Evolutionary conservation across 306 rosid species (phyloP).

Genomic region (Cicer cuneatum): DNA sequence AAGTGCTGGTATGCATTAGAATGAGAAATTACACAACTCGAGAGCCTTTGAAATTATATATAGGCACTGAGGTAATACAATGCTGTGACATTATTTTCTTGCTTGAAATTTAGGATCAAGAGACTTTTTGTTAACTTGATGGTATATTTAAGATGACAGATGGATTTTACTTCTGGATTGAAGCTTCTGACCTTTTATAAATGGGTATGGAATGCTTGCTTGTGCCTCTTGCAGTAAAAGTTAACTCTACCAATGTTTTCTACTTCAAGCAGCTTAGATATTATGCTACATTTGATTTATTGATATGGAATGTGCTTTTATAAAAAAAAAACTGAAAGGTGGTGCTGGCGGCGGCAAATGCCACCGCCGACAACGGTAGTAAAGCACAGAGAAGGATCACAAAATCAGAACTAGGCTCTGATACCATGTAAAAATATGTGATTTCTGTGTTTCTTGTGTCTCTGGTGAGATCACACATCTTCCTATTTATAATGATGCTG

Average conservation of each 20-base stretch:
- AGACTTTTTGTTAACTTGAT: conserved; percentile 33
- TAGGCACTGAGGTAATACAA: conserved; percentile 35
- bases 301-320: too few relatives aligned
- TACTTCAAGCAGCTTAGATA: neutral
- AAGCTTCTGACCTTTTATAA: conserved; percentile 23
- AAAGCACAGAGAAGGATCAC: too few relatives aligned
- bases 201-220: conserved; percentile 35
- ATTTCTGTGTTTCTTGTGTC: too few relatives aligned
- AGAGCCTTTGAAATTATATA: conserved; percentile 20
- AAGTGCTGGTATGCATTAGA: conserved; percentile 42
- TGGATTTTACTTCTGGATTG: conserved; percentile 36
- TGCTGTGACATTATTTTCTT: conserved; percentile 29
- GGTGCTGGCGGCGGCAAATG: too few relatives aligned
- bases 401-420: too few relatives aligned
- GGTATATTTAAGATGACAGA: conserved; percentile 35
- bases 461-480: too few relatives aligned
- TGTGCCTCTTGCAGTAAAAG: neutral
- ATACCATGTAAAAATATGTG: too few relatives aligned
- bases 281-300: neutral
- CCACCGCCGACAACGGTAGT: too few relatives aligned
- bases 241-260: neutral
- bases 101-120: conserved; percentile 36
- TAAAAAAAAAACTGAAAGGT: too few relatives aligned
- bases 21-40: conserved; percentile 26
- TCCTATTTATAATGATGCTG: too few relatives aligned